phyloP scores from a whole-genome alignment of 2,329 filamentous ascomycete species.

The Macrophomina phaseolina region DNA sequence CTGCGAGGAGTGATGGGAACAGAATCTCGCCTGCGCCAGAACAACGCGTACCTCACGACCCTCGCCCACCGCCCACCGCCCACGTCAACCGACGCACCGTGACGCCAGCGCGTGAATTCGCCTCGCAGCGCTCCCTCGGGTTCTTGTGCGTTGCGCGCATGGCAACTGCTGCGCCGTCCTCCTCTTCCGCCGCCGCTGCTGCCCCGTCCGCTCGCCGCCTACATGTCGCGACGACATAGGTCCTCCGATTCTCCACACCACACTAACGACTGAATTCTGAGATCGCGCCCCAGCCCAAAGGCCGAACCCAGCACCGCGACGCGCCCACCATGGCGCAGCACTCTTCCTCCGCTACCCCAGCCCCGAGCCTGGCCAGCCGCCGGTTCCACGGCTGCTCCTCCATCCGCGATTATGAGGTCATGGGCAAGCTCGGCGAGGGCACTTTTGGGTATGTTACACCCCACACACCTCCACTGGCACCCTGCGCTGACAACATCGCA shows the following conservation, averaged over 20 bases:
- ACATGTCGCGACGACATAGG: constrained; percentile 28
- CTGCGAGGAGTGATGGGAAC: constrained; percentile 2
- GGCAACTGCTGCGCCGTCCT: constrained; percentile 2
- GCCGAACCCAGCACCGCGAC: neutral
- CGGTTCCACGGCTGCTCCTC: constrained; percentile 84
- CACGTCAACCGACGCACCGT: neutral
- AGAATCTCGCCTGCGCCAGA: constrained; percentile 15
- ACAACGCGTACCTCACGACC: constrained; percentile 15
- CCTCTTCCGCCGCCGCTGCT: neutral
- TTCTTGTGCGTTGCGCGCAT: neutral
- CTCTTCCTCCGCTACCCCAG: constrained; percentile 46
- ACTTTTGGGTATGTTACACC: constrained; percentile 76
- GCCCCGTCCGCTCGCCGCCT: constrained; percentile 20
- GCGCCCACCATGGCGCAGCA: constrained; percentile 22
- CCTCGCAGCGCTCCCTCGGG: neutral
- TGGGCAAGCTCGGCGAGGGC: constrained; percentile 88
- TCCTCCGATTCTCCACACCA: constrained; percentile 4
- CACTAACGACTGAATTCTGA: constrained; percentile 13
- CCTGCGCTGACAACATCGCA: constrained; percentile 38
- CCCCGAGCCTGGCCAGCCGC: constrained; percentile 56
- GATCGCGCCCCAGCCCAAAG: neutral
- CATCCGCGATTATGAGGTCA: constrained; percentile 78
- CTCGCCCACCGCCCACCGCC: neutral
- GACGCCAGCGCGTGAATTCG: constrained; percentile 5
- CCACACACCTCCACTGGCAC: constrained; percentile 23